phyloP scores from a whole-genome alignment of 495 filamentous ascomycete species.

The Neurospora sp. region DNA sequence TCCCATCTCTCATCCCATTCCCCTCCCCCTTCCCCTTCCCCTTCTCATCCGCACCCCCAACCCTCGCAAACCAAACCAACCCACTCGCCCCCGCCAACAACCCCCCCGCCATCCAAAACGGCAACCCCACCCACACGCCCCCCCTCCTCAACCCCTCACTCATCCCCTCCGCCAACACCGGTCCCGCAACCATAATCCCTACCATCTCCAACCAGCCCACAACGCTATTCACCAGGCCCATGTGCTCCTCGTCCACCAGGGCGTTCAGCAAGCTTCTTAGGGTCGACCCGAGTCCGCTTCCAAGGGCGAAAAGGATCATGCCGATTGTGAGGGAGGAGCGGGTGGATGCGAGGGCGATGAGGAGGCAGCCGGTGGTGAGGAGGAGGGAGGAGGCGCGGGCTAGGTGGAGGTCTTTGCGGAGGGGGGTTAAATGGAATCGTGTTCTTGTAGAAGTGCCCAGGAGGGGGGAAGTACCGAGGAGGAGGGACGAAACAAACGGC shows the following conservation, averaged over 20 bases:
- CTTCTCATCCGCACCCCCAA: conserved; percentile 6
- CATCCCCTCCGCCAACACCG: conserved; percentile 20
- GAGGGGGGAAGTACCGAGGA: not conserved
- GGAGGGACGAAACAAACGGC: conserved; percentile 9
- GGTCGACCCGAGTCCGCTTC: conserved; percentile 8
- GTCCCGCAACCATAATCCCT: conserved; percentile 17
- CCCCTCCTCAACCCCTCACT: conserved; percentile 17
- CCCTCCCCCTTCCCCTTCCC: not conserved
- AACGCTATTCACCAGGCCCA: conserved; percentile 22
- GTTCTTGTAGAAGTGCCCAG: not conserved
- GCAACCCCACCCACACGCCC: conserved; percentile 18
- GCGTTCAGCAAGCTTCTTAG: conserved; percentile 20
- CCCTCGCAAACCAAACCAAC: conserved; percentile 8
- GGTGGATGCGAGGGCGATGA: not conserved
- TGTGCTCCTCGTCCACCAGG: conserved; percentile 25
- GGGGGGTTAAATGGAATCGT: not conserved
- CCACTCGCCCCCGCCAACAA: conserved; percentile 9
- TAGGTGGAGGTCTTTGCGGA: not conserved
- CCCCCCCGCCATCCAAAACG: conserved; percentile 15
- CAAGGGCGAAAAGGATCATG: conserved; percentile 16
- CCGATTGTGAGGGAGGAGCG: conserved; percentile 2
- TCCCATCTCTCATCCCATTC: not conserved
- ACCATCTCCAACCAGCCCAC: conserved; percentile 18
- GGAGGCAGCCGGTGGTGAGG: not conserved
- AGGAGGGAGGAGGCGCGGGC: conserved; percentile 1